Evolutionary conservation across 1,139 yeast genomes (phyloP).

Genomic region (Candida albicans): DNA sequence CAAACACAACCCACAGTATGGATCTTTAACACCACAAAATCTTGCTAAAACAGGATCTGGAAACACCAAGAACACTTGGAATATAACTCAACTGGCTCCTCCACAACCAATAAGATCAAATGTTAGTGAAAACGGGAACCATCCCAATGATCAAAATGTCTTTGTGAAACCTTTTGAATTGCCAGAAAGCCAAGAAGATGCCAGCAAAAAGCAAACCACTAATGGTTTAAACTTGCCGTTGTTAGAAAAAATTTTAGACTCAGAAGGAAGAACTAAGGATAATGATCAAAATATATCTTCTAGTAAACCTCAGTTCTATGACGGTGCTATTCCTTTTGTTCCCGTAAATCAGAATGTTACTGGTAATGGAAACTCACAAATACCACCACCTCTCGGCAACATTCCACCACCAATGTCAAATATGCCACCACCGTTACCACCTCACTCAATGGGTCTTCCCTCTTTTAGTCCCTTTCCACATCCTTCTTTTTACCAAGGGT

Average conservation of each 20-base stretch:
- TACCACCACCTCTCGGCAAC: slow-evolving; percentile 18
- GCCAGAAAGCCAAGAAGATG: slow-evolving; percentile 28
- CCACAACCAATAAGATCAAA: slow-evolving; percentile 22
- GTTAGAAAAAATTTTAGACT: slow-evolving; percentile 4
- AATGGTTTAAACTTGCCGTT: slow-evolving; percentile 12
- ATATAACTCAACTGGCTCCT: slow-evolving; percentile 38
- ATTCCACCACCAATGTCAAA: slow-evolving; percentile 3
- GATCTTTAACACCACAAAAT: slow-evolving; percentile 37
- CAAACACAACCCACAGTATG: slow-evolving; percentile 15
- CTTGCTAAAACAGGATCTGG: slow-evolving; percentile 10
- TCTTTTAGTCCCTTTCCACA: slow-evolving; percentile 8
- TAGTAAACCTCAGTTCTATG: background rate
- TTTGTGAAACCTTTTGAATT: slow-evolving; percentile 36
- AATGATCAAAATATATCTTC: background rate
- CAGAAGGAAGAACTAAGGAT: background rate
- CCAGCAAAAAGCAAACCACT: slow-evolving; percentile 10
- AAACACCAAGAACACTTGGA: slow-evolving; percentile 12
- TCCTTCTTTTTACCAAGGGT: slow-evolving; percentile 5
- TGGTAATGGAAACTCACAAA: slow-evolving; percentile 7
- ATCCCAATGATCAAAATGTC: slow-evolving; percentile 15
- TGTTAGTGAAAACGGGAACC: slow-evolving; percentile 3
- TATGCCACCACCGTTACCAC: slow-evolving; percentile 5
- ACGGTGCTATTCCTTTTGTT: slow-evolving; percentile 1
- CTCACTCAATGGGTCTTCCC: slow-evolving; percentile 3
- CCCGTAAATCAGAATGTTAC: slow-evolving; percentile 2